These are phyloP conservation scores for Ceratocystis cubensis DNA, from an alignment of 2,329 filamentous ascomycete genomes.

Conservation along the genomic window DNA sequence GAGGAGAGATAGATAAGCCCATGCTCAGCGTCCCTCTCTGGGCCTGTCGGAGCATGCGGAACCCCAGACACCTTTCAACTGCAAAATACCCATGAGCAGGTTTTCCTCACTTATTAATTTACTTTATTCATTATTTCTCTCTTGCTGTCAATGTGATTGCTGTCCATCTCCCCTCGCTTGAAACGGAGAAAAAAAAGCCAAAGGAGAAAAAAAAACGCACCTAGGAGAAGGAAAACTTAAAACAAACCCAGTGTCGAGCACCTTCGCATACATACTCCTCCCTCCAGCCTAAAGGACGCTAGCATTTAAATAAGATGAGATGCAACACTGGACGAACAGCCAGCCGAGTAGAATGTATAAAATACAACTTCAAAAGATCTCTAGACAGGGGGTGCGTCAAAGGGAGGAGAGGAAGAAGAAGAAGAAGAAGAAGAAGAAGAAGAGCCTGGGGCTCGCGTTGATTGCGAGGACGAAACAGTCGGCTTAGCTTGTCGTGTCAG, in stretches of 20 bases:
- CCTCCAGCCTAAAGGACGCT: neutral
- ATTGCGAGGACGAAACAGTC: neutral
- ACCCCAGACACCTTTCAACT: neutral
- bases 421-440: neutral
- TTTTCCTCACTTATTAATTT: neutral
- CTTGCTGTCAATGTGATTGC: neutral
- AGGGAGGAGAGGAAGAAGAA: neutral
- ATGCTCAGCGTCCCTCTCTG: neutral
- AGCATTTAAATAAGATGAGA: constrained; percentile 1
- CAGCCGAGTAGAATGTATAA: neutral
- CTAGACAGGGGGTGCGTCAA: neutral
- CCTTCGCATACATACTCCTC: neutral
- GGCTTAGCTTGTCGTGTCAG: neutral
- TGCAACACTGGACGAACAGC: constrained; percentile 3
- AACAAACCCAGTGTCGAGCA: neutral
- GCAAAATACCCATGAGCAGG: neutral
- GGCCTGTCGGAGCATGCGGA: neutral
- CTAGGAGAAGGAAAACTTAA: neutral
- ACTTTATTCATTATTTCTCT: neutral
- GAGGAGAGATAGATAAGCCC: neutral
- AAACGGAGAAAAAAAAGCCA: neutral
- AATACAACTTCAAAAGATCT: neutral
- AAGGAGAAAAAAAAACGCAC: neutral
- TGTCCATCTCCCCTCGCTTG: neutral
- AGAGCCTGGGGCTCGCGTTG: neutral